Evolutionary conservation across 164 flowering plant genomes (phyloP), one percentile per base, ranked within the genome.

Genomic region (Nymphaea colorata): DNA sequence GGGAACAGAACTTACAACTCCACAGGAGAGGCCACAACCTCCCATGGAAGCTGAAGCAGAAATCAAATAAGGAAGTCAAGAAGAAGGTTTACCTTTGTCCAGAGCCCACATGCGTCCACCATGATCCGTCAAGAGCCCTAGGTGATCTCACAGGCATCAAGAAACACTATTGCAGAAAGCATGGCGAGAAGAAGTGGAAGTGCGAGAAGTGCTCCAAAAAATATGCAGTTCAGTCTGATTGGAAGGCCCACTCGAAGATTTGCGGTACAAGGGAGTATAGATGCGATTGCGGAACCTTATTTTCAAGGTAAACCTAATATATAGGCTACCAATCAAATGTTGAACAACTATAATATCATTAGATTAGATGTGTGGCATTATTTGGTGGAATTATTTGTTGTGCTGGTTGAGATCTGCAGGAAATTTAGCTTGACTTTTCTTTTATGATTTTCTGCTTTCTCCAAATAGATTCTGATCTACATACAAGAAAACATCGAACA

Each of bases 101-200:
- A 0, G 97, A 91, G 73, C 87, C 91, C 69, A 85, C 84, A 11
- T 91, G 97, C 69, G 93, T 91, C 68, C 95, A 91, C 83, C 95
- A 91, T 53, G 91, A 89, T 73, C 87, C 90, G 3, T 83, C 95
- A 3, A 72, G 97, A 53, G 95, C 97, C 55, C 95, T 91, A 5
- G 97, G 97, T 2, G 97, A 91, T 81, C 91, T 91, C 61, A 91
- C 97, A 17, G 97, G 97, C n/a, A 89, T 91, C 73, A 91, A 91
- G 75, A 91, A 91, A 42, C 97, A 91, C 75, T 91, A 73, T 74
- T 86, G 83, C 15, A 77, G 97, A 60, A 91, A 91, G 69, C 97
- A 89, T 68, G 97, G 97, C 5, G 97, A 91, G 82, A 91, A 91
- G 82, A 91, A 91, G 65, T 91, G 85, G 83, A 91, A 87, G 87